Evolutionary conservation across 257 asterid genomes (phyloP).

Genomic region (Nicotiana otophora): DNA sequence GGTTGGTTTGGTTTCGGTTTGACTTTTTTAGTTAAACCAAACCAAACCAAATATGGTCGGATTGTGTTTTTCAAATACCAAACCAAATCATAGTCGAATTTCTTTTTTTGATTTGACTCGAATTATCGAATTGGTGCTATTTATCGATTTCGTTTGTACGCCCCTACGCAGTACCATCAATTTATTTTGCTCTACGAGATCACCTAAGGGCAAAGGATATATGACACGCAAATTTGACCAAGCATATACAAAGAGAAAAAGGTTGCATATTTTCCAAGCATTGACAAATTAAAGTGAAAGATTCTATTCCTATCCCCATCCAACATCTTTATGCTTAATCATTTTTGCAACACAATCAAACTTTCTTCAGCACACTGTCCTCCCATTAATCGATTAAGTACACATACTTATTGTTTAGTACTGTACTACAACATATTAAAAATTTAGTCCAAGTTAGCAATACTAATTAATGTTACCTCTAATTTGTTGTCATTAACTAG

Average conservation of each 20-base stretch:
- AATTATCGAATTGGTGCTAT: no score
- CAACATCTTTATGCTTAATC: neutral
- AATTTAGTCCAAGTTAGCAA: neutral
- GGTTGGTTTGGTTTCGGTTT: no score
- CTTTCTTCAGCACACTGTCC: neutral
- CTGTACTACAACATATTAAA: neutral
- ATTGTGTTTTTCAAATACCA: no score
- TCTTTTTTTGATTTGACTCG: no score
- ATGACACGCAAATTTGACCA: neutral
- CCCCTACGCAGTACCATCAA: neutral
- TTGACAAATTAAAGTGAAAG: neutral
- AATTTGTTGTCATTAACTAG: no score
- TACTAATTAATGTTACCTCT: no score
- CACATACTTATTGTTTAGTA: neutral
- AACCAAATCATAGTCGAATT: no score
- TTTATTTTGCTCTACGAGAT: neutral
- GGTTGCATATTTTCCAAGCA: neutral
- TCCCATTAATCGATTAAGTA: neutral
- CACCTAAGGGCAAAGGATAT: neutral
- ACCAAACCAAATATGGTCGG: no score
- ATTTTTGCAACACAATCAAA: neutral
- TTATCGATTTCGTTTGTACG: no score
- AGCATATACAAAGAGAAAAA: neutral
- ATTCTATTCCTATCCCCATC: neutral
- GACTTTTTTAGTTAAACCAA: no score